Evolutionary conservation across 129 eudicot species (phyloP).

Genomic region (Erigeron canadensis): DNA sequence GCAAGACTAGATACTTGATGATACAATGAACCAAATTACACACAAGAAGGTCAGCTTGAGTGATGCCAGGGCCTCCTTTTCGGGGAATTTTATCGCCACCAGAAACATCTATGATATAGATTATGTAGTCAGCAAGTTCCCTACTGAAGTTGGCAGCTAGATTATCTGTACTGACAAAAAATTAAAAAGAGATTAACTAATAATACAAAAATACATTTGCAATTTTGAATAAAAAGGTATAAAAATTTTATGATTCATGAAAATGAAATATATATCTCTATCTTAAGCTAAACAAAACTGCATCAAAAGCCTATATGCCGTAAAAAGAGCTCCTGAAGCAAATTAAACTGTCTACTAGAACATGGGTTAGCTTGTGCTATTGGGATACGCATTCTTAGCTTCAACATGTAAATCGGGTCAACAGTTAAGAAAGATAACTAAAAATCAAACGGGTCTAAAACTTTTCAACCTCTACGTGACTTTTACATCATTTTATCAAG

Average conservation of each 20-base stretch:
- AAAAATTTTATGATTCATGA: not conserved
- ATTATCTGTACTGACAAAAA: slow-evolving; percentile 64
- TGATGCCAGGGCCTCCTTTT: slow-evolving; percentile 98
- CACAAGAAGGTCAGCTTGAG: slow-evolving; percentile 99
- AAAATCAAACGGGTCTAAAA: too few species aligned
- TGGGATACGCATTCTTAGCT: too few species aligned
- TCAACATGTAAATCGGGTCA: too few species aligned
- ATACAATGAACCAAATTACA: slow-evolving; percentile 23
- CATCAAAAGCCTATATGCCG: too few species aligned
- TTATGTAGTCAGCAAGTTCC: slow-evolving; percentile 93
- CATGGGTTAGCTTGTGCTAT: too few species aligned
- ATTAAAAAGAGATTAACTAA: not conserved
- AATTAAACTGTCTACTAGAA: too few species aligned
- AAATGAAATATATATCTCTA: not conserved
- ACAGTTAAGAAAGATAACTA: too few species aligned
- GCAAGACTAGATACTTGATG: not conserved
- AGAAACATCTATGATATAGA: slow-evolving; percentile 93
- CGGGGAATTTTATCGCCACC: slow-evolving; percentile 97
- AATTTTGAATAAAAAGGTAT: not conserved
- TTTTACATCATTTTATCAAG: too few species aligned
- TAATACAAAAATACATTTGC: not conserved
- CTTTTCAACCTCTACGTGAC: too few species aligned
- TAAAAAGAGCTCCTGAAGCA: too few species aligned
- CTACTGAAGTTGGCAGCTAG: slow-evolving; percentile 97
- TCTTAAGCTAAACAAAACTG: too few species aligned